Conservation (phyloP, 441 rosid species). For the Populus hybrid region DNA sequence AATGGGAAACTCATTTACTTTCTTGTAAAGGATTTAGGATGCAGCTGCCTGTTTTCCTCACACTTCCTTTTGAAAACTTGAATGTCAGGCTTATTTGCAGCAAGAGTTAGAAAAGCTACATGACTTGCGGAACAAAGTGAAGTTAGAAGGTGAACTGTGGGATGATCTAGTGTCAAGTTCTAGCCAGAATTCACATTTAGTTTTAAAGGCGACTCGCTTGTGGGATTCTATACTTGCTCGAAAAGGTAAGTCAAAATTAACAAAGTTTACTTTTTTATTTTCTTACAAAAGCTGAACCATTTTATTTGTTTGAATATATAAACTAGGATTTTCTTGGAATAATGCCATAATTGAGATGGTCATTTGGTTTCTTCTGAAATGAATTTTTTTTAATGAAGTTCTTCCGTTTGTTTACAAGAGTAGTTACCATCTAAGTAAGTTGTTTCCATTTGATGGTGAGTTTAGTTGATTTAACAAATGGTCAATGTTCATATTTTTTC, state of each 20-base stretch:
- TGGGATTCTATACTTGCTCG: constrained; percentile 98
- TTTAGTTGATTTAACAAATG: too few relatives aligned
- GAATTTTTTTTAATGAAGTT: too few relatives aligned
- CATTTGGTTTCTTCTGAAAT: too few relatives aligned
- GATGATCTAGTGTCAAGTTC: constrained; percentile 97
- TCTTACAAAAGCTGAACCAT: neutral
- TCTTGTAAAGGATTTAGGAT: constrained; percentile 3
- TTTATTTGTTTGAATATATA: neutral
- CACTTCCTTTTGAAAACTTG: constrained; percentile 24
- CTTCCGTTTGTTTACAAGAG: too few relatives aligned
- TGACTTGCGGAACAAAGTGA: constrained; percentile 95
- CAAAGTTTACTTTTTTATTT: neutral
- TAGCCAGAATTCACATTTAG: constrained; percentile 96
- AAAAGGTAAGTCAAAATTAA: constrained; percentile 54
- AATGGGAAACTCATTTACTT: constrained; percentile 16
- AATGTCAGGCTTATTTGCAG: constrained; percentile 90
- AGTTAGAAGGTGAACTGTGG: constrained; percentile 97
- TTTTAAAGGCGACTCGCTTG: constrained; percentile 83
- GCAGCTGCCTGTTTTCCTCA: constrained; percentile 18
- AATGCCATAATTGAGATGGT: too few relatives aligned
- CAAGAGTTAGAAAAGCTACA: constrained; percentile 97
- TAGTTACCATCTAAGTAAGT: too few relatives aligned
- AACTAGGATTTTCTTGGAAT: neutral
- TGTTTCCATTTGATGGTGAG: too few relatives aligned
- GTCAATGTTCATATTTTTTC: neutral